Base-by-base conservation (phyloP, 805 yeast species). In the Schizosaccharomyces pombe region DNA sequence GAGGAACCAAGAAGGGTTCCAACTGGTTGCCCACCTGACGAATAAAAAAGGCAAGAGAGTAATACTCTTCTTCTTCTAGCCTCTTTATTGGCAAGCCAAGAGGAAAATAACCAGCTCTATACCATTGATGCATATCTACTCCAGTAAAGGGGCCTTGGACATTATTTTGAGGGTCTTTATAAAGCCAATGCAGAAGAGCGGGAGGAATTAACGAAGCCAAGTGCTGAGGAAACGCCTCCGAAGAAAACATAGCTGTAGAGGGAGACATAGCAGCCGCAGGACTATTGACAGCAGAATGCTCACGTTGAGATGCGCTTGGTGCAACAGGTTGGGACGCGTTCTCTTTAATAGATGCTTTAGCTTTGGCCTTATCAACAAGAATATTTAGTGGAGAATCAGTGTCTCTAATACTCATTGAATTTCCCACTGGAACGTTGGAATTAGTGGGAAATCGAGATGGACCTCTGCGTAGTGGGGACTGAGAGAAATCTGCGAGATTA, bases 131-230 rank as follows among this genome's bases (percentile, higher is more conserved):
- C 95, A 85, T 85, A 66, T 74, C 67, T 28, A 66, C 64, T 2
- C 87, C 85, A 52, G 71, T 70, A 65, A 85, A 85, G 2, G 95
- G 94, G 24, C 95, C 95, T 63, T 84, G 94, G 57, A 77, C 78
- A 53, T 67, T 72, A 3, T 82, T 84, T 43, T 72, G 64, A 0
- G 84, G 78, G 64, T 85, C 95, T 55, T 79, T 67, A 64, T 85
- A 85, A 56, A 68, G 67, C 95, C 95, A 85, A 29, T 30, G 49
- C 52, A 72, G 67, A 59, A 79, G 28, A 12, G 49, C 49, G 14
- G 49, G 49, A 16, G 49, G 49, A n/a, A 70, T 54, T 69, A 64
- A 30, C 64, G 69, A 1, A 77, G 72, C 1, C 67, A 61, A 12
- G 72, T 43, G 16, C 31, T 43, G 49, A 5, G 49, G 28, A 26